Percentiles rank a stretch among this genome's conserved stretches.
phyloP scores from a whole-genome alignment of 2,329 filamentous ascomycete species.

The Cladosporium oxysporum region DNA sequence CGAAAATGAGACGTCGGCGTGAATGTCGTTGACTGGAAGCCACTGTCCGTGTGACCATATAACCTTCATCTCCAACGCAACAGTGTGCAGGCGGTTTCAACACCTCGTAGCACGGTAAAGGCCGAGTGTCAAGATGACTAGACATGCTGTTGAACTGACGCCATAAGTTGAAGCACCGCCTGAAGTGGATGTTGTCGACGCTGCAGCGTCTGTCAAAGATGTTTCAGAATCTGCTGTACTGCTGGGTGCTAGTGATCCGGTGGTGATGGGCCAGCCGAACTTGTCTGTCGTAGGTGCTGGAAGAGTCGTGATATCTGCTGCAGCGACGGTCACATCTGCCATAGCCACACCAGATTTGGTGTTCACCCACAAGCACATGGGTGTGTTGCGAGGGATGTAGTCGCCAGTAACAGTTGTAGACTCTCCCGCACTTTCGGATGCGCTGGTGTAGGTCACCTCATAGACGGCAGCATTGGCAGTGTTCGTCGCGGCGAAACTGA shows the following conservation, averaged over 20 bases:
- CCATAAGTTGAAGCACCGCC: background rate
- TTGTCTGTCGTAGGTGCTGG: conserved; percentile 7
- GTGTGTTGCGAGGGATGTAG: conserved; percentile 23
- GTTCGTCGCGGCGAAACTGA: conserved; percentile 28
- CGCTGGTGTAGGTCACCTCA: conserved; percentile 24
- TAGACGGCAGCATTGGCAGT: conserved; percentile 25
- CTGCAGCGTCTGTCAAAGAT: background rate
- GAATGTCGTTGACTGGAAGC: background rate
- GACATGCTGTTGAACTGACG: background rate
- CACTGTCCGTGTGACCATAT: background rate
- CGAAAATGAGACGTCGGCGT: background rate
- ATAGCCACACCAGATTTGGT: conserved; percentile 23
- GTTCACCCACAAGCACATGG: conserved; percentile 26
- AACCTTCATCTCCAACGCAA: background rate
- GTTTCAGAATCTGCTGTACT: background rate
- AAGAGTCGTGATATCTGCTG: conserved; percentile 25
- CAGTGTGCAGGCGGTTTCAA: background rate
- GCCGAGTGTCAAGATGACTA: background rate
- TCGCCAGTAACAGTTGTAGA: conserved; percentile 20
- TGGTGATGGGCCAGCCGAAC: background rate
- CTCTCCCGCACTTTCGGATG: conserved; percentile 1
- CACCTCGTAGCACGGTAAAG: background rate
- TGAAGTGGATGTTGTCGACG: background rate
- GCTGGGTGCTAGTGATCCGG: background rate
- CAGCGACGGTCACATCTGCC: conserved; percentile 25